Evolutionary conservation across 352 stramenopile species (phyloP).

Genomic region (Globisporangium abappressorium): DNA sequence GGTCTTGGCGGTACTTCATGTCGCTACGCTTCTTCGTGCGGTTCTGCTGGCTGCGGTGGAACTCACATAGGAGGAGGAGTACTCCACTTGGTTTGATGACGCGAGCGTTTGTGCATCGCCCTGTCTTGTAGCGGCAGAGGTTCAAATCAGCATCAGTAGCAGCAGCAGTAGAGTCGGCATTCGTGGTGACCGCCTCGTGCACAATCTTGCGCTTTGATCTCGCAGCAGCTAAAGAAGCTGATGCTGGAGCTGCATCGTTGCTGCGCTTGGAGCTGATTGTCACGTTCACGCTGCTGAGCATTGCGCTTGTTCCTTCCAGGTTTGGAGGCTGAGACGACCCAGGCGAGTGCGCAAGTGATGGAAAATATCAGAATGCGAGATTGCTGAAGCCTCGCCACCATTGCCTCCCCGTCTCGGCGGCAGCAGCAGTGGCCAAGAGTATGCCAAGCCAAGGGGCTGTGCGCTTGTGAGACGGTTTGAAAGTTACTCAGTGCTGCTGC

Average conservation of each 20-base stretch:
- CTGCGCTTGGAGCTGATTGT: neutral
- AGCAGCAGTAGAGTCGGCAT: neutral
- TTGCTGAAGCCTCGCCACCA: neutral
- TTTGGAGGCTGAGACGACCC: too few species aligned
- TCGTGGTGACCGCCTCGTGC: neutral
- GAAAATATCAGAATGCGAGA: slow-evolving; percentile 1
- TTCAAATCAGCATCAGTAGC: neutral
- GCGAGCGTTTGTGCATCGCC: slow-evolving; percentile 62
- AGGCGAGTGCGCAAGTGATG: neutral
- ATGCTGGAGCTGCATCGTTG: neutral
- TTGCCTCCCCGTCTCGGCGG: neutral
- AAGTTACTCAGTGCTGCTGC: neutral
- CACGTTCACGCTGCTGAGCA: neutral
- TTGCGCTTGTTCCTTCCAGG: neutral
- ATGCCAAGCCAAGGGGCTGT: neutral
- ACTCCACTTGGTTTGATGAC: slow-evolving; percentile 76
- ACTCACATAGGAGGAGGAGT: slow-evolving; percentile 74
- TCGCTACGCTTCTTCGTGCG: slow-evolving; percentile 86
- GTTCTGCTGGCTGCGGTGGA: slow-evolving; percentile 81
- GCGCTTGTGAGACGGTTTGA: neutral
- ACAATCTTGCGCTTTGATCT: neutral
- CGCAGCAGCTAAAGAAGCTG: neutral
- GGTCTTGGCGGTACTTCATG: slow-evolving; percentile 72
- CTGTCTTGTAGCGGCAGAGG: slow-evolving; percentile 81
- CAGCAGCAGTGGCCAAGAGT: neutral